Conservation (phyloP, 495 filamentous ascomycete species). For the Aspergillus heteromorphus region DNA sequence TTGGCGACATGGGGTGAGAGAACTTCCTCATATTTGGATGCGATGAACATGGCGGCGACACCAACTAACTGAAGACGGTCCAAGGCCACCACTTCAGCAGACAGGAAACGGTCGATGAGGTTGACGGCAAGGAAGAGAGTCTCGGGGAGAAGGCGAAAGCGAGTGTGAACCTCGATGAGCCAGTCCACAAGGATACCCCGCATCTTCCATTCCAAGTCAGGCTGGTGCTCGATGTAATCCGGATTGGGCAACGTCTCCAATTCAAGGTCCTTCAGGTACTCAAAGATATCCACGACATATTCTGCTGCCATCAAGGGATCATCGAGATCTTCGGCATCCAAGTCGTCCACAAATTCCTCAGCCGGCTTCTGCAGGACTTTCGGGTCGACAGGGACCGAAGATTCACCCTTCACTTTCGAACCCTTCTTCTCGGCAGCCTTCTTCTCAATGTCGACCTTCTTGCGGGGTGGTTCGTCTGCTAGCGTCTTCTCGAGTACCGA, state of each 20-base stretch:
- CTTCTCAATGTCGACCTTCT: constrained; percentile 46
- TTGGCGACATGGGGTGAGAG: constrained; percentile 93
- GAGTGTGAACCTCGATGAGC: constrained; percentile 96
- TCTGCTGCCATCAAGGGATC: constrained; percentile 97
- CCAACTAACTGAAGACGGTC: constrained; percentile 95
- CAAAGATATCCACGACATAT: constrained; percentile 96
- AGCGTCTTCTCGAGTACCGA: constrained; percentile 56
- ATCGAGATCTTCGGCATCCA: constrained; percentile 82
- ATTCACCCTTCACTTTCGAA: constrained; percentile 16
- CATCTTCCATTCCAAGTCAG: constrained; percentile 96
- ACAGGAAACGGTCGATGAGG: constrained; percentile 96
- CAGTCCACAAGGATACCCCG: constrained; percentile 96
- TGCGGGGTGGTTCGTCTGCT: constrained; percentile 52
- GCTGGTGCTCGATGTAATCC: constrained; percentile 88
- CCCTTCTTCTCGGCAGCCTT: constrained; percentile 36
- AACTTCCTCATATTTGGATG: constrained; percentile 97
- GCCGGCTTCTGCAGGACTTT: constrained; percentile 30
- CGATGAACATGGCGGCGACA: constrained; percentile 97
- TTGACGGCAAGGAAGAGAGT: constrained; percentile 96
- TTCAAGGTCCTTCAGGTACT: constrained; percentile 88
- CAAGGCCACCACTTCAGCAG: constrained; percentile 84
- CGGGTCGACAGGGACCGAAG: constrained; percentile 23
- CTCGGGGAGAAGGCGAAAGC: constrained; percentile 95
- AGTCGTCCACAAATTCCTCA: constrained; percentile 52
- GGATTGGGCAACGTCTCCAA: constrained; percentile 79